These are phyloP conservation scores for Byssochlamys sp. DNA, from an alignment of 2,329 filamentous ascomycete genomes.

Conservation along the genomic window DNA sequence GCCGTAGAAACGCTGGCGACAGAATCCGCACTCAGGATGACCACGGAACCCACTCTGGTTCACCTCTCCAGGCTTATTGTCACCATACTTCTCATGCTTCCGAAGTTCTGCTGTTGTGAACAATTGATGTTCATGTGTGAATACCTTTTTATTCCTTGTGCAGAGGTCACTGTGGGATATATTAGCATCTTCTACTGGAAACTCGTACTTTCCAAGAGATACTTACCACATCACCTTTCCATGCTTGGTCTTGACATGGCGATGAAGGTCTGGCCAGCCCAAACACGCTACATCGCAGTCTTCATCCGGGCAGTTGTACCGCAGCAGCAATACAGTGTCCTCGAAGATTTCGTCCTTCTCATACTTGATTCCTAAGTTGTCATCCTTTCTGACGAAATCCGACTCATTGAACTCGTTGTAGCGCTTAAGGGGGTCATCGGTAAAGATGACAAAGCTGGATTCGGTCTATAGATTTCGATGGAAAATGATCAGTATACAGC, in stretches of 20 bases:
- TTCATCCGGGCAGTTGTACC: slow-evolving; percentile 87
- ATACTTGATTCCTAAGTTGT: slow-evolving; percentile 84
- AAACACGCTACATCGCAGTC: slow-evolving; percentile 78
- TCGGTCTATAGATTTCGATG: slow-evolving; percentile 26
- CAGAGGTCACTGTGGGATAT: slow-evolving; percentile 58
- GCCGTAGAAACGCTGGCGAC: slow-evolving; percentile 83
- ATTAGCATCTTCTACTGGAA: slow-evolving; percentile 3
- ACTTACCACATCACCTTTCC: slow-evolving; percentile 71
- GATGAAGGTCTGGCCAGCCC: slow-evolving; percentile 67
- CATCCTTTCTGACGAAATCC: slow-evolving; percentile 70
- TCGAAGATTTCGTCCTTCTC: slow-evolving; percentile 80
- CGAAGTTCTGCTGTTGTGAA: slow-evolving; percentile 73
- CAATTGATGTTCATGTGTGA: slow-evolving; percentile 92
- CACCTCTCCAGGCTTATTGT: slow-evolving; percentile 77
- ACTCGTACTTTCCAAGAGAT: background rate
- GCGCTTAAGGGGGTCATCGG: slow-evolving; percentile 68
- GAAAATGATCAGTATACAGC: background rate
- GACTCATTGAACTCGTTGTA: slow-evolving; percentile 69
- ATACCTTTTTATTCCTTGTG: slow-evolving; percentile 91
- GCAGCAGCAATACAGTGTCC: slow-evolving; percentile 75
- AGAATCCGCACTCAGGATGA: slow-evolving; percentile 90
- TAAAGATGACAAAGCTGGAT: slow-evolving; percentile 71
- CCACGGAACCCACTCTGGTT: slow-evolving; percentile 95
- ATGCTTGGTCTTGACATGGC: slow-evolving; percentile 73
- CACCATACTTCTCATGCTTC: slow-evolving; percentile 80